Evolutionary conservation across 2,329 filamentous ascomycete species (phyloP).

Genomic region (Mariannaea sp.): DNA sequence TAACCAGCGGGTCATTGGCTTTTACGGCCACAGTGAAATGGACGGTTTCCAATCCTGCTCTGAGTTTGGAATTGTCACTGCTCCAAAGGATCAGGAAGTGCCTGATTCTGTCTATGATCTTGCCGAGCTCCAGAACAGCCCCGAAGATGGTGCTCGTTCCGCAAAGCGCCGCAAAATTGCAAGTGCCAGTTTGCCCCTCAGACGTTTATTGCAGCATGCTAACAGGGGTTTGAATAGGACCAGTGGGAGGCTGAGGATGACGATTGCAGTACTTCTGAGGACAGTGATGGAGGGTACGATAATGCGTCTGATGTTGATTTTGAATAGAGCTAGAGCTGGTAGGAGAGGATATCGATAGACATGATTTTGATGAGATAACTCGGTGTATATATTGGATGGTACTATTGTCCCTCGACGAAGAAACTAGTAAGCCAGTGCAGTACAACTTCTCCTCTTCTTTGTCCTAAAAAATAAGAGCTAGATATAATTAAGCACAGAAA

Average conservation of each 20-base stretch:
- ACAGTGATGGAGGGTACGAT: slow-evolving; percentile 6
- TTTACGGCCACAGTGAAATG: slow-evolving; percentile 47
- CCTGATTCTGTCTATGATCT: slow-evolving; percentile 49
- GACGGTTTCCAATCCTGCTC: slow-evolving; percentile 30
- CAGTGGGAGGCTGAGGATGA: background rate
- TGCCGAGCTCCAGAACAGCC: slow-evolving; percentile 47
- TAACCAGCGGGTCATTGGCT: slow-evolving; percentile 51
- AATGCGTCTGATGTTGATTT: slow-evolving; percentile 7
- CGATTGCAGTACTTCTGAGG: background rate
- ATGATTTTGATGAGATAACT: no score
- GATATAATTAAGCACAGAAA: no score
- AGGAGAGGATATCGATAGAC: no score
- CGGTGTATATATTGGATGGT: no score
- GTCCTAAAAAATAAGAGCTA: no score
- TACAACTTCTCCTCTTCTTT: no score
- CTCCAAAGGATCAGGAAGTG: slow-evolving; percentile 45
- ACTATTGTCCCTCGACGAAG: no score
- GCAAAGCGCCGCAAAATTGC: slow-evolving; percentile 1
- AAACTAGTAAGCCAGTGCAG: no score
- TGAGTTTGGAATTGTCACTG: slow-evolving; percentile 56
- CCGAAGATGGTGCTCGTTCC: background rate
- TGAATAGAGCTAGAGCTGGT: background rate
- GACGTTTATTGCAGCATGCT: background rate
- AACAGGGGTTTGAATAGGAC: background rate
- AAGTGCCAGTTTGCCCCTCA: background rate